Percentiles rank a stretch among this genome's conserved stretches.
These are phyloP conservation scores for Cynanchum wilfordii DNA, from an alignment of 257 asterid genomes.

Conservation along the genomic window DNA sequence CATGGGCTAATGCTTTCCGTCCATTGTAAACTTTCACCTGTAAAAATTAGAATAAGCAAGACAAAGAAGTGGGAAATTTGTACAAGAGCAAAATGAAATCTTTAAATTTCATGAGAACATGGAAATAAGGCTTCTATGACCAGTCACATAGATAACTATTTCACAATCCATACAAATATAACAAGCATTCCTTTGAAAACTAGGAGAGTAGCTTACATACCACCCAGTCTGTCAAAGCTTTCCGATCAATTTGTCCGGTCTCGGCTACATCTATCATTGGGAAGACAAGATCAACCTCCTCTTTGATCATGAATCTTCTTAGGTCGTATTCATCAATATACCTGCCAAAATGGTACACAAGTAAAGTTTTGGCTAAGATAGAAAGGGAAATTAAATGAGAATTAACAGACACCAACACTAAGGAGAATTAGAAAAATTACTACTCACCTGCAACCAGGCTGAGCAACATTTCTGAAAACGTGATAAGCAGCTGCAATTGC, in stretches of 20 bases:
- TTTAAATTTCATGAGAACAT: not conserved
- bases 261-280: conserved; percentile 69
- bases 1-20: conserved; percentile 87
- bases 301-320: conserved; percentile 76
- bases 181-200: not conserved
- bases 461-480: conserved; percentile 72
- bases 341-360: conserved; percentile 25
- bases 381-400: conserved; percentile 8
- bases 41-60: conserved; percentile 16
- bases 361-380: not conserved
- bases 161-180: not conserved
- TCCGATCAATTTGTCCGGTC: conserved; percentile 58
- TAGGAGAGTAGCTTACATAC: conserved; percentile 27
- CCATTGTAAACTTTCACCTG: conserved; percentile 88
- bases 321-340: conserved; percentile 64
- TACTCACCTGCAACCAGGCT: conserved; percentile 65
- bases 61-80: not conserved
- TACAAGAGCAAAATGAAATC: not conserved
- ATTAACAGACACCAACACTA: not conserved
- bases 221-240: conserved; percentile 70
- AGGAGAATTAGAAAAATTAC: not conserved
- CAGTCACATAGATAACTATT: not conserved
- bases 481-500: conserved; percentile 86
- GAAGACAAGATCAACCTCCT: conserved; percentile 70
- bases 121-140: not conserved